Evolutionary conservation across 495 filamentous ascomycete genomes (phyloP).

Genomic region (Penicillium malachiteum): DNA sequence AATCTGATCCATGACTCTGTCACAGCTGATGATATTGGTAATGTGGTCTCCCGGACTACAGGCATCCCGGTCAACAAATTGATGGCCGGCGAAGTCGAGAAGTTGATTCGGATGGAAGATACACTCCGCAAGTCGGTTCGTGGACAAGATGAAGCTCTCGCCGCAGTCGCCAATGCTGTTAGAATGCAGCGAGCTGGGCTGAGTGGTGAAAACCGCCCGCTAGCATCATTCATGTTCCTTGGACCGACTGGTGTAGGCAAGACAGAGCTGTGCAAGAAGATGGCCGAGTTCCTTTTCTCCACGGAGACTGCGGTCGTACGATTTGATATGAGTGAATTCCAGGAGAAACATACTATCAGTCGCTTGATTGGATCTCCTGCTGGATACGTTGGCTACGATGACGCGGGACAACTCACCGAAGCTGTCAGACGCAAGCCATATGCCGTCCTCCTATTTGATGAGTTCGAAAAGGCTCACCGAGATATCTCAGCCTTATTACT

Average conservation of each 20-base stretch:
- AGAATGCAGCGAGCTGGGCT: slow-evolving; percentile 91
- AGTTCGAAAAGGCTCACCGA: slow-evolving; percentile 95
- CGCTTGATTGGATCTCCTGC: slow-evolving; percentile 89
- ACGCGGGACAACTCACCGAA: slow-evolving; percentile 94
- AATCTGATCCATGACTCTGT: slow-evolving; percentile 88
- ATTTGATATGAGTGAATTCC: slow-evolving; percentile 98
- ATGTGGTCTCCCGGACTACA: slow-evolving; percentile 85
- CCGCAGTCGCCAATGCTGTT: slow-evolving; percentile 88
- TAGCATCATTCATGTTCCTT: slow-evolving; percentile 96
- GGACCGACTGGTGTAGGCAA: slow-evolving; percentile 97
- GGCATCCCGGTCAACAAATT: slow-evolving; percentile 91
- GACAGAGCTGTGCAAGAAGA: slow-evolving; percentile 95
- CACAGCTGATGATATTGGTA: slow-evolving; percentile 87
- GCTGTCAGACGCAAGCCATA: slow-evolving; percentile 95
- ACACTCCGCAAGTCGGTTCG: slow-evolving; percentile 78
- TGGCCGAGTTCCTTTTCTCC: slow-evolving; percentile 89
- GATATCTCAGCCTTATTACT: slow-evolving; percentile 94
- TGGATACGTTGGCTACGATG: slow-evolving; percentile 95
- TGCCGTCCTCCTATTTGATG: slow-evolving; percentile 91
- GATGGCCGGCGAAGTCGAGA: slow-evolving; percentile 88
- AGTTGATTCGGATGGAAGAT: slow-evolving; percentile 93
- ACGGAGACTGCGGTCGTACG: slow-evolving; percentile 85
- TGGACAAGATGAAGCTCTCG: slow-evolving; percentile 91
- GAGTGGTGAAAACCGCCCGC: slow-evolving; percentile 83
- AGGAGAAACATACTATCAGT: slow-evolving; percentile 94